Evolutionary conservation across 176 grass and related monocot species (phyloP), one percentile per base, ranked within the genome.

Genomic region (Phragmites australis): DNA sequence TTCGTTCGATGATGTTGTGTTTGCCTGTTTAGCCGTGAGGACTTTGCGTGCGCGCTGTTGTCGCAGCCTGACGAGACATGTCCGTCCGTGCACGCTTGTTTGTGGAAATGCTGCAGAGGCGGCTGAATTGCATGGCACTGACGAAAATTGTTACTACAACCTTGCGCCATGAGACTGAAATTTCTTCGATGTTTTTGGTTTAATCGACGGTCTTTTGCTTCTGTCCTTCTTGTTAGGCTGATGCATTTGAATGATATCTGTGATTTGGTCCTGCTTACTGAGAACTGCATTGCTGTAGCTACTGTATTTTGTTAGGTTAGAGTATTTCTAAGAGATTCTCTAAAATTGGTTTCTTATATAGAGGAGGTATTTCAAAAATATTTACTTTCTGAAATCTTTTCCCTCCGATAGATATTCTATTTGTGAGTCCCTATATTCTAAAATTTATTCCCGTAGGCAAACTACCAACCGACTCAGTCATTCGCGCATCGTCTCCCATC

Each of bases 31-130:
- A 14, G 19, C 22, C 8, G 14, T 65, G 29, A 31, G 37, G 29
- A 39, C n/a, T 18, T 39, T 14, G 19, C 6, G 0, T 17, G 0
- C 29, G 14, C 2, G 19, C 0, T 1, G 12, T 0, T 5, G 0
- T 1, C 0, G 1, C 15, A 1, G 53, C 32, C 2, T 76, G 8
- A 6, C 9, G 15, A 34, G 43, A n/a, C 44, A 19, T 78, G 58
- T n/a, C n/a, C n/a, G 15, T 4, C 34, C 34, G 15, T 40, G 80
- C 85, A 81, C 27, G 55, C 30, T 0, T 91, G 89, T 87, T 87
- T 18, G 89, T 72, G 45, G 57, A 84, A 87, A 91, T 91, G 85
- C 37, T 32, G 55, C 70, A 29, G 10, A 54, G 60, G 19, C 61
- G 15, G 26, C 9, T 0, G 1, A 3, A 23, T 13, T 70, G 12